Conservation (phyloP, 352 stramenopile genomes). For the Globisporangium parvum region DNA sequence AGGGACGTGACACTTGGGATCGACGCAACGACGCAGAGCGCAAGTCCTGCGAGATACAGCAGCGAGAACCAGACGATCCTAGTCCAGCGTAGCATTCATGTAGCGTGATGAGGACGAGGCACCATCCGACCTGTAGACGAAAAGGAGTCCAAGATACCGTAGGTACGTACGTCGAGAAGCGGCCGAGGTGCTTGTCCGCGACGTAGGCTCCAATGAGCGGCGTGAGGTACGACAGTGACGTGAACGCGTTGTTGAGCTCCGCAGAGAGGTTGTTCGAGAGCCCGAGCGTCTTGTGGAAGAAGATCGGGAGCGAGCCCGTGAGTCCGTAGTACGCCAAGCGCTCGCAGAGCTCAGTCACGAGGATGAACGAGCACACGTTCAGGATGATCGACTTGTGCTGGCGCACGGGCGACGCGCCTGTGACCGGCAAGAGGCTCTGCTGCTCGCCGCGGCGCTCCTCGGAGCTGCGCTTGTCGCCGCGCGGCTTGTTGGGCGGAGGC, state of each 20-base stretch:
- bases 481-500: background rate
- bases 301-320: constrained; percentile 79
- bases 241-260: constrained; percentile 84
- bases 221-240: constrained; percentile 81
- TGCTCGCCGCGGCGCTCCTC: constrained; percentile 1
- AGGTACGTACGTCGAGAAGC: constrained; percentile 57
- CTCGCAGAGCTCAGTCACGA: constrained; percentile 85
- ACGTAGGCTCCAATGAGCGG: constrained; percentile 78
- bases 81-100: background rate
- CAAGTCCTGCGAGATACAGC: constrained; percentile 63
- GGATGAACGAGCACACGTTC: constrained; percentile 85
- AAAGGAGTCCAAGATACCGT: background rate
- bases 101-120: background rate
- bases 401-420: background rate
- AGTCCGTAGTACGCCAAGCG: constrained; percentile 79
- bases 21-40: constrained; percentile 65
- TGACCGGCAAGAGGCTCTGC: constrained; percentile 10
- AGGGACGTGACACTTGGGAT: constrained; percentile 47
- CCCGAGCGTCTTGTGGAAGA: constrained; percentile 83
- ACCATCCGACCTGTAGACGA: background rate
- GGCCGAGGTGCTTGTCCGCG: constrained; percentile 69
- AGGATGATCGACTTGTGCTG: constrained; percentile 73
- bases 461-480: background rate
- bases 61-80: constrained; percentile 73
- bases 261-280: constrained; percentile 76